Conservation (phyloP, 2,329 filamentous ascomycete species). For the Emydomyces testavorans region DNA sequence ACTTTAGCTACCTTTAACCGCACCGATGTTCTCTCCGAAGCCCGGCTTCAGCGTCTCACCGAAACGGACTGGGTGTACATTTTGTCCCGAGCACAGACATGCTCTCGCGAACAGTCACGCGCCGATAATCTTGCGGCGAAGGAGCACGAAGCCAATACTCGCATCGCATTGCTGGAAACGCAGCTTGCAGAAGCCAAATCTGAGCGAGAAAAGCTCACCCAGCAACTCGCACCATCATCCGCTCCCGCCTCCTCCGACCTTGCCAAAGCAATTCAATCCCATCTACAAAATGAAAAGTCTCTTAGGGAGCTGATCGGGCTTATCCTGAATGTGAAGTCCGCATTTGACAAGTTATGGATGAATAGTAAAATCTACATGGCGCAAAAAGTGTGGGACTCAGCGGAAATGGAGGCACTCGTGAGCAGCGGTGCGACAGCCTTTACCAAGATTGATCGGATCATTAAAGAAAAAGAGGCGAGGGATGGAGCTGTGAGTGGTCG, state of each 20-base stretch:
- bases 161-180: background rate
- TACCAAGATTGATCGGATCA: background rate
- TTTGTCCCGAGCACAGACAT: background rate
- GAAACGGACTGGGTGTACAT: constrained; percentile 1
- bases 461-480: background rate
- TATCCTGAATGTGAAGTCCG: background rate
- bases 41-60: background rate
- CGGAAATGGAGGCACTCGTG: background rate
- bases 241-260: background rate
- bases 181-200: background rate
- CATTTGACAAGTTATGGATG: background rate
- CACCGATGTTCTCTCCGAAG: background rate
- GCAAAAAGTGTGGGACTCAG: background rate
- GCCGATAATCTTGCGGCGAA: background rate
- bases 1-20: background rate
- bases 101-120: background rate
- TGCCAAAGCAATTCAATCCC: background rate
- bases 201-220: background rate
- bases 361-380: background rate
- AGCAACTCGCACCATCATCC: background rate
- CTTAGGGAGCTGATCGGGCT: background rate
- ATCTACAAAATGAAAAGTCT: background rate
- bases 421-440: background rate
- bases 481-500: background rate
- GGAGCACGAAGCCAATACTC: background rate